Evolutionary conservation across 2,329 filamentous ascomycete genomes (phyloP), one percentile per base, ranked within the genome.

Genomic region (Lachnellula occidentalis): DNA sequence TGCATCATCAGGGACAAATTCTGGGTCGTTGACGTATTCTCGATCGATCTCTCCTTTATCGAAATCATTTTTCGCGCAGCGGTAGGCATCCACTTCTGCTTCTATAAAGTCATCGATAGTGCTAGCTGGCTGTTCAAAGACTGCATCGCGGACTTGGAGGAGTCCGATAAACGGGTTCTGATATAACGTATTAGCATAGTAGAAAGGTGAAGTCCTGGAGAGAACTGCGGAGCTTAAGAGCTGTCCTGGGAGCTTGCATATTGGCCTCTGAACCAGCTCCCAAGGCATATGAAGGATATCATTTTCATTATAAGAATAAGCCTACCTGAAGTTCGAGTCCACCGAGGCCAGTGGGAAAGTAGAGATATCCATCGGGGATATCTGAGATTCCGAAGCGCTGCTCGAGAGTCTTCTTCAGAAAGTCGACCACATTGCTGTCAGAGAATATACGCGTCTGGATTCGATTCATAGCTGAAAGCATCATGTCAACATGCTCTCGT

Each of bases 401-500:
- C 17, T 72, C 62, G 31, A 85, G 77, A 11, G 73, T 71, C 3
- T 70, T 66, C 52, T 78, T 77, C 11, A 81, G 72, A 60, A 76
- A 72, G 45, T 73, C 70, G 3, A 73, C 74, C 8, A 80, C 74
- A 14, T 73, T 76, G 19, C 55, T 58, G 5, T 69, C 63, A 4
- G 68, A 64, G 63, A 83, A 83, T 2, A 83, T 64, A 2, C 70
- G 67, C 19, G 68, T 68, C 61, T 83, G 79, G 48, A 83, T 81
- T 34, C 74, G 72, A 39, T 72, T 72, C 50, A 82, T 73, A 0
- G 78, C 78, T 3, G 70, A 66, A 50, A 83, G 72, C 53, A 80
- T 76, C 70, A 75, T 76, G 58, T 82, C 77, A 51, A 83, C 74
- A 62, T 84, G 81, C 41, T 72, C 67, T 19, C 74, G 73, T 0